Evolutionary conservation across 495 filamentous ascomycete genomes (phyloP), one percentile per base, ranked within the genome.

Genomic region (Copromyces sp.): DNA sequence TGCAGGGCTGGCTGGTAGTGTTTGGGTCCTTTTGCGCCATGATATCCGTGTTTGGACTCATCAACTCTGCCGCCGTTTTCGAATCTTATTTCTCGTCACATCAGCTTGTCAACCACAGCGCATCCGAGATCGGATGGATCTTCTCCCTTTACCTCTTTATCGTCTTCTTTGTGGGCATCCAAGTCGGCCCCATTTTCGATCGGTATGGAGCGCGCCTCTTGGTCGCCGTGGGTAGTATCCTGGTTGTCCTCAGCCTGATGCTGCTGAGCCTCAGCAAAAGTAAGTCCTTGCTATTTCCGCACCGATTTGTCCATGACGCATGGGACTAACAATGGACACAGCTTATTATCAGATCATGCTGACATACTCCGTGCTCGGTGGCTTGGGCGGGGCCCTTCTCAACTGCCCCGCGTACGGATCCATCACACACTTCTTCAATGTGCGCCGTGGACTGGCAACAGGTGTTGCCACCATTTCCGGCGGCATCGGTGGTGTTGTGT

Each of bases 311-410:
- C 69, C 16, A 74, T 70, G 16, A 53, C 45, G 70, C 75, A 35
- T 69, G 71, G n/a, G 40, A 29, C 53, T 65, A 65, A 65, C 53
- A 14, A 65, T 14, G 29, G 29, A 65, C 53, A 68, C 77, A 76
- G 80, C 83, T 44, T 92, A 90, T 77, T 92, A 89, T 83, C 90
- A 92, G 44, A 90, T 90, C 77, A 84, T 91, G 74, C 84, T 91
- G 0, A 85, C 86, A 16, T 88, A 90, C 47, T 84, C 85, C 4
- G 75, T 91, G 0, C 76, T 90, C 9, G 84, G 86, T 3, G 90
- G 90, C 3, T 74, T 86, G 7, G 86, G 86, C 2, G 83, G 86
- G 17, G 89, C 89, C 0, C 78, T 89, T 24, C 80, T 92, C 9
- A 90, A 89, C 9, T 87, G 87, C 1, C 87, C 89, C 0, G 83